phyloP scores from a whole-genome alignment of 805 yeast genomes.

The Barnettozyma vustinii region DNA sequence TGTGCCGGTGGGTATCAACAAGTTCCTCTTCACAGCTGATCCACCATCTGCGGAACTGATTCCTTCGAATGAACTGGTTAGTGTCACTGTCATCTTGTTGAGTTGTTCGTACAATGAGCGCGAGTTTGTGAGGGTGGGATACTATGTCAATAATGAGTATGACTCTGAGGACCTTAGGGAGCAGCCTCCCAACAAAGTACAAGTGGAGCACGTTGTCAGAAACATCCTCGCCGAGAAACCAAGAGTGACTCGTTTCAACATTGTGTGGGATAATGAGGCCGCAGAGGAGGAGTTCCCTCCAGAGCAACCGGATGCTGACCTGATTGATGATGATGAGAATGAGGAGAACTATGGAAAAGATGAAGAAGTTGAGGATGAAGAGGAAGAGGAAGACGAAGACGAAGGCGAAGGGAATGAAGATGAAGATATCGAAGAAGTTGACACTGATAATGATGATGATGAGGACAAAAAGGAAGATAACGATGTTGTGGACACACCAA shows the following conservation, averaged over 20 bases:
- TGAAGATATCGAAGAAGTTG: conserved; percentile 37
- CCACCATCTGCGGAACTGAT: conserved; percentile 95
- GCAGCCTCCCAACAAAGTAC: conserved; percentile 90
- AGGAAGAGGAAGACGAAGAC: conserved; percentile 42
- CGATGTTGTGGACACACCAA: conserved; percentile 19
- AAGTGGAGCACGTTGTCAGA: conserved; percentile 88
- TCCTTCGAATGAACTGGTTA: conserved; percentile 92
- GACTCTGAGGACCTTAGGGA: conserved; percentile 90
- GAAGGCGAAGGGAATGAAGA: conserved; percentile 38
- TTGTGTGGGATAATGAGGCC: conserved; percentile 88
- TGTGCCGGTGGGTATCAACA: conserved; percentile 94
- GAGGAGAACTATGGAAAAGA: conserved; percentile 53
- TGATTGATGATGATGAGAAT: conserved; percentile 57
- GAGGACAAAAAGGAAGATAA: conserved; percentile 37
- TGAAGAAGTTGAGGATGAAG: conserved; percentile 40
- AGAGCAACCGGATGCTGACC: conserved; percentile 61
- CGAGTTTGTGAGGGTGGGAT: conserved; percentile 96
- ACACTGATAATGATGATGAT: conserved; percentile 35
- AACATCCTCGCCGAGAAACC: conserved; percentile 97
- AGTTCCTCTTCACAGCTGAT: conserved; percentile 88
- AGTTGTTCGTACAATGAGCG: conserved; percentile 91
- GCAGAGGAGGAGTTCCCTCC: conserved; percentile 71
- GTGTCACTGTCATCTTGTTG: conserved; percentile 88
- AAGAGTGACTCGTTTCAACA: conserved; percentile 92
- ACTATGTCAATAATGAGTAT: conserved; percentile 95